Conservation (phyloP, 371 early-diverging fungal species). For the Apophysomyces ossiformis region DNA sequence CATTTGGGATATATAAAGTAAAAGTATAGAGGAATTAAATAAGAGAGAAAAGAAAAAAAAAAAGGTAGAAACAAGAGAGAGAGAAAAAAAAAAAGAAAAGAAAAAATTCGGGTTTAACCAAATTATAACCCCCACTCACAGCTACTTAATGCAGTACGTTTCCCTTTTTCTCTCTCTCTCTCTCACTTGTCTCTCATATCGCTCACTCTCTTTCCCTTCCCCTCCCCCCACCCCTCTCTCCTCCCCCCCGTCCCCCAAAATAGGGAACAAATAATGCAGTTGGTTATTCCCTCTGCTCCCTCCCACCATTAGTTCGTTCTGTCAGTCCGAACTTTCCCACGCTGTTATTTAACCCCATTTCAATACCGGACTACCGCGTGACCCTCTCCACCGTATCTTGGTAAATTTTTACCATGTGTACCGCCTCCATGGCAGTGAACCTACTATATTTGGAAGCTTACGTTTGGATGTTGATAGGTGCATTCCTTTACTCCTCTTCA, state of each 20-base stretch:
- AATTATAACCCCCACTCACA: not conserved
- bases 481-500: too few species aligned
- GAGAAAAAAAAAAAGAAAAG: conserved; percentile 15
- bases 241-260: too few species aligned
- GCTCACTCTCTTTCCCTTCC: too few species aligned
- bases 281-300: not conserved
- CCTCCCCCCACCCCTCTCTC: too few species aligned
- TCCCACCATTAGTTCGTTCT: not conserved
- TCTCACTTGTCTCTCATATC: too few species aligned
- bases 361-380: conserved; percentile 1
- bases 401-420: not conserved
- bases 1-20: conserved; percentile 27
- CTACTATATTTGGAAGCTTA: not conserved
- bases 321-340: conserved; percentile 7
- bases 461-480: not conserved
- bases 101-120: not conserved
- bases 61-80: conserved; percentile 18
- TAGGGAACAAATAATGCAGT: too few species aligned
- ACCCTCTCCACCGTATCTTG: not conserved
- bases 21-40: conserved; percentile 4
- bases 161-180: too few species aligned
- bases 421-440: not conserved
- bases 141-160: not conserved
- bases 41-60: conserved; percentile 13
- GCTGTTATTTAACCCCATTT: not conserved